Conservation (phyloP, 371 early-diverging fungal species). For the Fennellomyces sp. region DNA sequence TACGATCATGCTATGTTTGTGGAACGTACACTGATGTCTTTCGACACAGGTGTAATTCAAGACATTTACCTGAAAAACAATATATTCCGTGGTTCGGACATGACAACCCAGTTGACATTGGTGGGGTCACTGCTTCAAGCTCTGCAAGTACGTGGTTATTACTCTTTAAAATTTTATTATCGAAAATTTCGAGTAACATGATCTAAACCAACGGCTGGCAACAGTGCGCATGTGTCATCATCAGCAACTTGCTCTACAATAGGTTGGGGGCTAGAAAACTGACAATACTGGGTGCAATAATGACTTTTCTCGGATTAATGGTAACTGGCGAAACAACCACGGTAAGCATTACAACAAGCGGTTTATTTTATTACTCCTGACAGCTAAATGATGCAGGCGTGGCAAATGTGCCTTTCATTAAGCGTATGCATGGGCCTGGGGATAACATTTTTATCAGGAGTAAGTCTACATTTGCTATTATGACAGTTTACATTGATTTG, state of each 20-base stretch:
- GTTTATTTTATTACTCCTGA: no score
- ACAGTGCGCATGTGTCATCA: not conserved
- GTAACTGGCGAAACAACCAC: not conserved
- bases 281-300: not conserved
- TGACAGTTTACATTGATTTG: not conserved
- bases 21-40: no score
- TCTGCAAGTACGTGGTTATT: no score
- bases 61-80: not conserved
- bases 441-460: no score
- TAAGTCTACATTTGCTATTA: no score
- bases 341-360: not conserved
- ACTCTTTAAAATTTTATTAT: no score
- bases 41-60: conserved; percentile 1
- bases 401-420: no score
- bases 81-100: not conserved
- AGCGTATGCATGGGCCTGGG: no score
- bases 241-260: not conserved
- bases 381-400: no score
- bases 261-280: not conserved
- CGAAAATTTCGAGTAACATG: no score
- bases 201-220: no score
- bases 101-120: not conserved
- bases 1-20: no score
- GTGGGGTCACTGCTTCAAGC: not conserved
- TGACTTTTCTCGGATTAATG: not conserved